Base-by-base conservation (phyloP, 73 alveolate genomes). In the Stentor roeselii region DNA sequence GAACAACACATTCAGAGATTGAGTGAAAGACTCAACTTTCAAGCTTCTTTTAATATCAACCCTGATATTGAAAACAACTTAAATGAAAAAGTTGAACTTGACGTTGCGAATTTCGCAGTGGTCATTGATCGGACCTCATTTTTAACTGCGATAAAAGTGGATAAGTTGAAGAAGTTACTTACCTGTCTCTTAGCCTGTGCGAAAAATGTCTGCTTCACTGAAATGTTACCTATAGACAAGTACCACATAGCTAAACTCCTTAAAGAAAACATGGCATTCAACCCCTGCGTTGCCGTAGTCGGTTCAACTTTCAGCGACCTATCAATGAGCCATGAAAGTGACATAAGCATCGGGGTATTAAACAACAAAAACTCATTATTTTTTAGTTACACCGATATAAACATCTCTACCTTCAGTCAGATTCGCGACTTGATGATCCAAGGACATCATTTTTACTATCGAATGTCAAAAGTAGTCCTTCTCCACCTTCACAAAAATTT, bases 371-470 rank as follows among this genome's bases (percentile, higher is more conserved):
- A 92, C 3, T 83, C 87, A 1, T 74, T 90, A 74, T 97, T 97
- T 4, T 96, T 92, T 0, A 91, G 95, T 86, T 88, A 95, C 38
- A 88, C 95, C 32, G 99, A 95, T 82, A 88, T 88, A 85, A 87
- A 96, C 3, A 89, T 95, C 32, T 89, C 92, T 3, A 93, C 95
- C 84, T 97, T 96, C 82, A 87, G 84, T 60, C 82, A 86, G 80
- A 86, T 97, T 40, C 84, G 90, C 88, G 89, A 93, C 76, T 86
- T 97, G 31, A 89, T 97, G 50, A 89, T 91, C 74, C 98, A 97
- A 93, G 99, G 99, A 11, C 92, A 99, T 88, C 86, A 89, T 76
- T 93, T 91, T 36, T 95, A 95, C 60, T 87, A 92, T 36, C 89
- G 98, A 86, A 89, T 90, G 39, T 76, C 92, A 38, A 80, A 76